Base-by-base conservation (phyloP, 2,329 filamentous ascomycete genomes). In the Sarocladium kiliense region DNA sequence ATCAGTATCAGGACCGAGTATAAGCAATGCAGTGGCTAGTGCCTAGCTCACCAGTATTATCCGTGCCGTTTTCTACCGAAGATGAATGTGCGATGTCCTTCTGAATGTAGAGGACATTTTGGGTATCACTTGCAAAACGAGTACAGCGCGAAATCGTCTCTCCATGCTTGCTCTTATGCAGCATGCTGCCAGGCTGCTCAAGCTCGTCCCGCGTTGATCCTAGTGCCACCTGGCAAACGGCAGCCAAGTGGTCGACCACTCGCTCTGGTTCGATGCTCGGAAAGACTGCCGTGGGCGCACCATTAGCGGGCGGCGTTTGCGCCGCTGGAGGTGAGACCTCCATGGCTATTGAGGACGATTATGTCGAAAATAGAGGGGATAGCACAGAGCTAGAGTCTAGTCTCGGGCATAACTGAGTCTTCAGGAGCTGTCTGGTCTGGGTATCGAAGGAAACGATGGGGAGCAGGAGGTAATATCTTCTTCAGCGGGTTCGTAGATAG, bases 71-170 rank as follows among this genome's bases (percentile, higher is more conserved):
- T 56, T 80, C 74, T 39, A 75, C 65, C 55, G 79, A 70, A 50
- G 80, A 76, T 12, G 77, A 77, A 60, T 79, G 75, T 54, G 81
- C 73, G 60, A 86, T 68, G 67, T 93, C 90, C 74, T 97, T 96
- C 68, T 94, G 88, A 60, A 97, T 87, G 73, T 97, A 97, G 60
- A 99, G 77, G 55, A 88, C 91, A 59, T 87, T 85, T 74, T 96
- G 91, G 57, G 88, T 80, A 72, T 99, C 95, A 58, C 86, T 85
- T 57, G 91, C 91, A 72, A 97, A 97, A 64, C 92, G 87, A 62
- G 85, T 85, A 72, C 93, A 97, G 75, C 91, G 84, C 68, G 91
- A 86, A 56, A 96, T 75, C 6, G 94, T 97, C 64, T 97, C 93
- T 54, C 79, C 75, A 62, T 90, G 82, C 62, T 80, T 83, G 56